Evolutionary conservation across 208 protist genomes (phyloP).

Genomic region (Trypanosoma boissoni): DNA sequence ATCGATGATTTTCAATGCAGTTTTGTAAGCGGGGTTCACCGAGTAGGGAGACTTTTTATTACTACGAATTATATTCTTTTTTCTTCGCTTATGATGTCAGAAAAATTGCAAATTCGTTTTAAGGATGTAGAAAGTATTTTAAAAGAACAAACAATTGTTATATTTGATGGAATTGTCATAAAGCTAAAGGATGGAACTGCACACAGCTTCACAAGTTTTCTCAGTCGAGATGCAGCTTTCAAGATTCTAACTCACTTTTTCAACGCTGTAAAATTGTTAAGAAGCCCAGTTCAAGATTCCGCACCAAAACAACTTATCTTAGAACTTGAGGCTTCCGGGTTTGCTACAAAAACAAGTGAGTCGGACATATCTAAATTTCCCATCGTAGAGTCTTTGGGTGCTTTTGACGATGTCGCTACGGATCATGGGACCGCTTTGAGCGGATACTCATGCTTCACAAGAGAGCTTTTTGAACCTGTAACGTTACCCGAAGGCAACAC

Average conservation of each 20-base stretch:
- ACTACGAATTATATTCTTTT: slow-evolving; percentile 54
- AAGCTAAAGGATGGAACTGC: slow-evolving; percentile 27
- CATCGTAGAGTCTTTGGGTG: slow-evolving; percentile 37
- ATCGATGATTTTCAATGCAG: slow-evolving; percentile 52
- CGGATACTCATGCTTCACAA: slow-evolving; percentile 46
- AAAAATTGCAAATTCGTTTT: slow-evolving; percentile 38
- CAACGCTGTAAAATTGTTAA: slow-evolving; percentile 17
- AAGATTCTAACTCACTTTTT: slow-evolving; percentile 32
- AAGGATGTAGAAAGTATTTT: slow-evolving; percentile 37
- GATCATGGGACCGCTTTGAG: slow-evolving; percentile 60
- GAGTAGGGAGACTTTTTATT: slow-evolving; percentile 51
- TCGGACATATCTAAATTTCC: slow-evolving; percentile 43
- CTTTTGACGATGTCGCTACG: slow-evolving; percentile 48
- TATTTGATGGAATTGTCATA: slow-evolving; percentile 51
- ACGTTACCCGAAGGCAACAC: slow-evolving; percentile 36
- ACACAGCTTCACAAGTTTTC: slow-evolving; percentile 53
- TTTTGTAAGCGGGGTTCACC: slow-evolving; percentile 45
- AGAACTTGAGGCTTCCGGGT: background rate
- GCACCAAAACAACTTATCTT: background rate
- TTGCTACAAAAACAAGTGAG: slow-evolving; percentile 29
- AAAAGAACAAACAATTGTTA: slow-evolving; percentile 57
- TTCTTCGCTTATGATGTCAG: slow-evolving; percentile 47
- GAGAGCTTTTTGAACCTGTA: slow-evolving; percentile 47
- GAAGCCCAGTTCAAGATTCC: background rate
- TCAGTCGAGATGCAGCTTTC: slow-evolving; percentile 45